A percentile compares a stretch with the other conserved stretches of the same genome.
Evolutionary conservation across 2,329 filamentous ascomycete genomes (phyloP).

Genomic region (Didymella keratinophila): DNA sequence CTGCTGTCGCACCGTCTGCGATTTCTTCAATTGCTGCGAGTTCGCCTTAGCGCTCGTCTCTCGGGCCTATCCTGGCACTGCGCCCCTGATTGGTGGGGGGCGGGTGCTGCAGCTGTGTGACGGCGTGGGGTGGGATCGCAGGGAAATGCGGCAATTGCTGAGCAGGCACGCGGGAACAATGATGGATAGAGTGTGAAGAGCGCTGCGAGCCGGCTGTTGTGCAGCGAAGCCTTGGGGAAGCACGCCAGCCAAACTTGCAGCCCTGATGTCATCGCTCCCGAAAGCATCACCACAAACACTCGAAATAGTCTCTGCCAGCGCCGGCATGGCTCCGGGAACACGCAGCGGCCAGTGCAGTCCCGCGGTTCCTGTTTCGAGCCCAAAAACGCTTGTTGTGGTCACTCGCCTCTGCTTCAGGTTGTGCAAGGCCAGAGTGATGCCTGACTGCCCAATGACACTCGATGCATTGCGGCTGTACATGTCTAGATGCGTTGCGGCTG

Average conservation of each 20-base stretch:
- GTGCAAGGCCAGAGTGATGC: constrained; percentile 1
- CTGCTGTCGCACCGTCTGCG: constrained; percentile 22
- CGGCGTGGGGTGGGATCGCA: constrained; percentile 1
- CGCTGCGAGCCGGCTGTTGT: constrained; percentile 9
- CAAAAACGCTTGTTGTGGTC: constrained; percentile 1
- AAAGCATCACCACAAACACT: constrained; percentile 15
- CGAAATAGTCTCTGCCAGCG: constrained; percentile 1
- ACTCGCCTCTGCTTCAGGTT: neutral
- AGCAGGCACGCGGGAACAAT: neutral
- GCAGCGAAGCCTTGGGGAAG: constrained; percentile 5
- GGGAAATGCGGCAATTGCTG: neutral
- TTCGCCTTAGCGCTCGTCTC: constrained; percentile 46
- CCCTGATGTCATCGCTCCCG: constrained; percentile 19
- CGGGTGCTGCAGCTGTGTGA: constrained; percentile 12
- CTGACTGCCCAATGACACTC: neutral
- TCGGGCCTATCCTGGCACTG: constrained; percentile 27
- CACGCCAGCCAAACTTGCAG: constrained; percentile 13
- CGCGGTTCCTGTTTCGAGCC: constrained; percentile 10
- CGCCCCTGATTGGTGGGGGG: constrained; percentile 41
- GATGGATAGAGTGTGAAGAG: constrained; percentile 1
- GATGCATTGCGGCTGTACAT: constrained; percentile 6
- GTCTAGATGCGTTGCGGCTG: neutral
- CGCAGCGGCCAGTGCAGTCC: constrained; percentile 14
- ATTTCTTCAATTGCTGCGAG: constrained; percentile 47
- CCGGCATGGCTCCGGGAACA: constrained; percentile 9